Conservation (phyloP, 2,329 filamentous ascomycete genomes). For the Cladophialophora bantiana region DNA sequence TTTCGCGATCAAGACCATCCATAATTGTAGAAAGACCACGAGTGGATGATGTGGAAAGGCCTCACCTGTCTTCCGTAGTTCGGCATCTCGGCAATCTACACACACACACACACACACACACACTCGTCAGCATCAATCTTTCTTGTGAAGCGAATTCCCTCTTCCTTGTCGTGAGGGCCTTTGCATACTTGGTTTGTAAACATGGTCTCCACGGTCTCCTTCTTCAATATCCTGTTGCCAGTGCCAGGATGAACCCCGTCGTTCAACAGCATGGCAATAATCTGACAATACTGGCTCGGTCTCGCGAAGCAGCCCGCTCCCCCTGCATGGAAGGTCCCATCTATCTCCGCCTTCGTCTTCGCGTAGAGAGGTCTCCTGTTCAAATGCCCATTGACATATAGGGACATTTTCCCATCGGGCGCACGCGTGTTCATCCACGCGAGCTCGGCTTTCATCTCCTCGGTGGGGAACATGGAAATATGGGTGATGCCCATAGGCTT, state of each 20-base stretch:
- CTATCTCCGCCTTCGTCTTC: constrained; percentile 54
- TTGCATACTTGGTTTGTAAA: constrained; percentile 63
- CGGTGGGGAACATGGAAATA: constrained; percentile 64
- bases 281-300: constrained; percentile 67
- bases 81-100: constrained; percentile 63
- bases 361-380: constrained; percentile 55
- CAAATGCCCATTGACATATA: constrained; percentile 57
- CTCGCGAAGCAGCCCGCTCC: constrained; percentile 68
- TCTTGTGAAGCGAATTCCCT: neutral
- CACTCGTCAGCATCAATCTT: constrained; percentile 57
- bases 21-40: neutral
- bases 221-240: constrained; percentile 60
- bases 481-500: constrained; percentile 58
- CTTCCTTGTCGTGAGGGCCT: neutral
- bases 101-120: constrained; percentile 71
- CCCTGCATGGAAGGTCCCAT: constrained; percentile 64
- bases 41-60: neutral
- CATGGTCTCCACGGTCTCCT: constrained; percentile 68
- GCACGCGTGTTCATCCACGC: constrained; percentile 65
- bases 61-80: constrained; percentile 57
- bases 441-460: constrained; percentile 61
- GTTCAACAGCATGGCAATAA: constrained; percentile 67
- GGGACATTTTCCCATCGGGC: constrained; percentile 49
- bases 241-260: constrained; percentile 67
- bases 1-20: neutral